Base-by-base conservation (phyloP, 352 stramenopile species). In the Phytopythium helicoides region DNA sequence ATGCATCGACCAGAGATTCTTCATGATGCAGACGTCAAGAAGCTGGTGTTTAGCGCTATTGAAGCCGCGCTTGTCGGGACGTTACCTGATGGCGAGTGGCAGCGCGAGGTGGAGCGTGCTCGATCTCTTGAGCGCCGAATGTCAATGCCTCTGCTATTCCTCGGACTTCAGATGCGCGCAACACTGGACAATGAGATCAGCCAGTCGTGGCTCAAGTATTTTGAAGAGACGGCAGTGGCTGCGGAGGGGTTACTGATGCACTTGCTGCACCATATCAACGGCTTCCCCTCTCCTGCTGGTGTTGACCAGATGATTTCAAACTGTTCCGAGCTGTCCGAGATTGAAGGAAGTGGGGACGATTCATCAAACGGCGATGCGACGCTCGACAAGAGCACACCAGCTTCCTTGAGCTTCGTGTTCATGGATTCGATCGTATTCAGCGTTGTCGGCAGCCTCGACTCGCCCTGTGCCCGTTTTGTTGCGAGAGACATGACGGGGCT, bases 341-440 rank as follows among this genome's bases (percentile, higher is more conserved):
- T 57, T 12, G 73, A 88, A 31, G 34, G 19, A 11, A 58, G 41
- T 31, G 58, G 54, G 0, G 73, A 76, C 34, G 15, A 22, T 23
- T 35, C 33, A 23, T 6, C 14, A 2, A 22, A 16, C 10, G 51
- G 38, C n/a, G 34, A 60, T n/a, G 22, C 3, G 6, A 16, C 39
- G 18, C 49, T 64, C 3, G 64, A 79, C 39, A 55, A 70, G 12
- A 56, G 47, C 3, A 56, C 51, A 7, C 64, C 69, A 22, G 62
- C 65, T 0, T 71, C 74, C 2, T 59, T 93, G n/a, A 92, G 81
- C 48, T 95, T 95, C 64, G 81, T 95, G 26, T 93, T 91, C 44
- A 92, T 95, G 82, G 80, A 93, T 49, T 89, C 82, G 22, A 89
- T 95, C 49, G 74, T 95, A 11, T 82, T 95, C 33, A 93, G 73